Evolutionary conservation across 768 basidiomycete genomes (phyloP), one percentile per base, ranked within the genome.

Genomic region (Mrakia hoshinonis): DNA sequence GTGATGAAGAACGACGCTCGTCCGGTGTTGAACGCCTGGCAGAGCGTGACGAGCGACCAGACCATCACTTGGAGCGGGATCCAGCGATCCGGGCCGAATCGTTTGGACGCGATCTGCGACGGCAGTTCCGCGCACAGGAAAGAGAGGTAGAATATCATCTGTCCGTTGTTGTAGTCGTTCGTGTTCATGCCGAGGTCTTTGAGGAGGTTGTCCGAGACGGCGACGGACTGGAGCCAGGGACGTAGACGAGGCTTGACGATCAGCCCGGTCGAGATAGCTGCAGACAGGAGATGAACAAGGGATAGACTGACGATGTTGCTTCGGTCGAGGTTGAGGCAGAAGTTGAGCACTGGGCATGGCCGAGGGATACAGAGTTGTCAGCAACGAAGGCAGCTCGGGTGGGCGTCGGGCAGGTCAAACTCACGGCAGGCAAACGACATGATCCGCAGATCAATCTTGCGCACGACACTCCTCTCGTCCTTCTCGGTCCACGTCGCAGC

Each of bases 81-180:
- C 76, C 75, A 76, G 4, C 74, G 61, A 54, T 77, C 75, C 11
- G 77, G 1, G 82, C 76, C 82, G 85, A 85, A 83, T 85, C 61
- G 4, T 18, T 43, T 55, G 10, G 73, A 75, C 46, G 75, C 51
- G 0, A 67, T 58, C 29, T 63, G 12, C 12, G 75, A 73, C 20
- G 75, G 76, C 13, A 76, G 68, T 46, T 76, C 75, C 15, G 75
- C 75, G 22, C 55, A 39, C 36, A 76, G 67, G 73, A 77, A 76
- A 38, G 64, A 73, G 36, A 73, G 49, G 67, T 76, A 76, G 62
- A 76, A 76, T 9, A 70, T 43, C 1, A 15, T 9, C 51, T 31
- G 43, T n/a, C 43, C 24, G 60, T 18, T 65, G 73, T 73, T 49
- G 70, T 73, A 74, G 29, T 77, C 65, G 55, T 74, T 74, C 0